Percentiles rank a stretch among this genome's conserved stretches.
These are phyloP conservation scores for Kodamaea lidongshanica DNA, from an alignment of 805 yeast species.

Conservation along the genomic window DNA sequence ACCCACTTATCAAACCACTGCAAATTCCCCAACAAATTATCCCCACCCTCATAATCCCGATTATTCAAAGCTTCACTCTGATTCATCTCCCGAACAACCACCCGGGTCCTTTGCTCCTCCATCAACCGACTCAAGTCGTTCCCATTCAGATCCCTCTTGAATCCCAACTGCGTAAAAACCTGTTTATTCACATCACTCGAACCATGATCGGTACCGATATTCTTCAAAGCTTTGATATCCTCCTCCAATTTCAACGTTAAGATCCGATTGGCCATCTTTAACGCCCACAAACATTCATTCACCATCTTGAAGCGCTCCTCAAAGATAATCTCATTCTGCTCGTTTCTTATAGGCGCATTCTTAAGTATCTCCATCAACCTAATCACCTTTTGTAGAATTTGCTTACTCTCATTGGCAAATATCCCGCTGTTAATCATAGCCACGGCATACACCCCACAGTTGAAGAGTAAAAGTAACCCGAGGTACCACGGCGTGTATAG, in stretches of 20 bases:
- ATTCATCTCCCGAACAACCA: slow-evolving; percentile 1
- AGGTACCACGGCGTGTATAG: slow-evolving; percentile 49
- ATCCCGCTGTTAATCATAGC: slow-evolving; percentile 41
- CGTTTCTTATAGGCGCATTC: slow-evolving; percentile 27
- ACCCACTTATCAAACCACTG: slow-evolving; percentile 55
- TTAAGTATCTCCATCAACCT: slow-evolving; percentile 17
- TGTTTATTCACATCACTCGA: slow-evolving; percentile 44
- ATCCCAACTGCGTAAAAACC: slow-evolving; percentile 44
- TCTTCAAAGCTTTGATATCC: slow-evolving; percentile 29
- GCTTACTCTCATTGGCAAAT: slow-evolving; percentile 18
- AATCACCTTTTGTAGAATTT: slow-evolving; percentile 20
- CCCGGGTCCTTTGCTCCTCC: slow-evolving; percentile 15
- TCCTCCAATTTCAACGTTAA: slow-evolving; percentile 40
- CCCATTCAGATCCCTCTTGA: slow-evolving; percentile 7
- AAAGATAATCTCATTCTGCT: slow-evolving; percentile 24
- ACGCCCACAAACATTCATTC: slow-evolving; percentile 56
- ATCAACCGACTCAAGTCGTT: slow-evolving; percentile 14
- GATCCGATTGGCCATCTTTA: slow-evolving; percentile 50
- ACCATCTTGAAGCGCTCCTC: slow-evolving; percentile 44
- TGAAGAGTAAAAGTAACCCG: slow-evolving; percentile 39
- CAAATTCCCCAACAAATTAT: slow-evolving; percentile 35
- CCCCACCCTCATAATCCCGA: slow-evolving; percentile 16
- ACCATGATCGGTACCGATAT: slow-evolving; percentile 50
- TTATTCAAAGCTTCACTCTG: slow-evolving; percentile 7
- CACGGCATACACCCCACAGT: slow-evolving; percentile 37